Evolutionary conservation across 139 green algal species (phyloP), one percentile per base, ranked within the genome.

Genomic region (Picochlorum costavermella): DNA sequence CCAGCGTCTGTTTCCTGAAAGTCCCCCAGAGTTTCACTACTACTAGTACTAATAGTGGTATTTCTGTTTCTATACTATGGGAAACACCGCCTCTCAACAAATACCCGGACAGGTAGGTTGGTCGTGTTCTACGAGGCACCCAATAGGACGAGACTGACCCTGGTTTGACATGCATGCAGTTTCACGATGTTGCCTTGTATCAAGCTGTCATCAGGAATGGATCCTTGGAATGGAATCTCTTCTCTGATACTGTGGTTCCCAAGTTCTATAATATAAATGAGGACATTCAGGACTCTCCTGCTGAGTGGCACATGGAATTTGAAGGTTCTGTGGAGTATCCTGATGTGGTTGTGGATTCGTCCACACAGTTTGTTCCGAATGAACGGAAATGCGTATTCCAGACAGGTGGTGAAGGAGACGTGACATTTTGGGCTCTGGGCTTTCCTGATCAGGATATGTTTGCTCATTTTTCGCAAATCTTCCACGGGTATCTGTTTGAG

Each of bases 401-500:
- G 2, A 72, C 75, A 5, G 68, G 60, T 16, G 70, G 70, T 17
- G 67, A 60, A 2, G 65, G 88, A 30, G 33, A 40, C 0, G 33
- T 40, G 5, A 53, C n/a, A 5, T 53, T 28, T 11, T 92, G 78
- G 67, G 80, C 85, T 3, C 70, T 94, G 5, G 67, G 64, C 25
- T 91, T 89, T 49, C 63, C 71, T 5, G 67, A 43, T 2, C 31
- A 56, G 31, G 50, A 56, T 5, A 25, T 40, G 9, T 89, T 78
- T 65, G 36, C 63, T 8, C n/a, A 36, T 33, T 88, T 89, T 58
- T 60, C 68, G 5, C 62, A 72, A 25, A 40, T 76, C 40, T 79
- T 80, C 53, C 78, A 87, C n/a, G 66, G 75, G 53, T 74, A 70
- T 37, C 58, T 90, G 23, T 97, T 97, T 74, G 81, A 92, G 44